Percentiles rank a stretch among this genome's conserved stretches.
phyloP scores from a whole-genome alignment of 169 alveolate species.

The Nephromyces sp. region DNA sequence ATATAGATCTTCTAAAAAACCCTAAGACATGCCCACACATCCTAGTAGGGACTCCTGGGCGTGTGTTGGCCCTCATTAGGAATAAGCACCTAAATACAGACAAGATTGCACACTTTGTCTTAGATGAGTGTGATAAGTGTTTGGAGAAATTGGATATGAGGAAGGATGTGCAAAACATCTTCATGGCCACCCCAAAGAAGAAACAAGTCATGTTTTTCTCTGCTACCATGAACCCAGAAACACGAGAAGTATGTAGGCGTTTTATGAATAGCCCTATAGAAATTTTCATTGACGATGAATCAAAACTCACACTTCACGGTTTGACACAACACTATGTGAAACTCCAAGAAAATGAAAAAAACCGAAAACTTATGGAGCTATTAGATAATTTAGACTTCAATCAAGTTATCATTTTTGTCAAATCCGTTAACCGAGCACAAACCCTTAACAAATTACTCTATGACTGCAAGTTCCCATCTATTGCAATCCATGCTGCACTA shows the following conservation, averaged over 20 bases:
- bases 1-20: slow-evolving; percentile 83
- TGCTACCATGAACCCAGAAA: slow-evolving; percentile 94
- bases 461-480: slow-evolving; percentile 98
- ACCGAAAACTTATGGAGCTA: slow-evolving; percentile 87
- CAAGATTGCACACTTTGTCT: slow-evolving; percentile 87
- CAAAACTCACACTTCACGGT: slow-evolving; percentile 96
- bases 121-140: slow-evolving; percentile 99
- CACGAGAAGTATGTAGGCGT: slow-evolving; percentile 89
- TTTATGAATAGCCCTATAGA: slow-evolving; percentile 96
- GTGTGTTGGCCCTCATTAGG: slow-evolving; percentile 86
- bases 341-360: slow-evolving; percentile 92
- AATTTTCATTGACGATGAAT: slow-evolving; percentile 95
- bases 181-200: slow-evolving; percentile 90
- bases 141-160: slow-evolving; percentile 94
- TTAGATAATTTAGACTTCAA: slow-evolving; percentile 94
- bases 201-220: slow-evolving; percentile 98
- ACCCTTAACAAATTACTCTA: slow-evolving; percentile 86
- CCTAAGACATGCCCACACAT: slow-evolving; percentile 86
- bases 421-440: slow-evolving; percentile 84
- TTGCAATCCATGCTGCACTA: slow-evolving; percentile 91
- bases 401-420: slow-evolving; percentile 94
- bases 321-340: slow-evolving; percentile 95
- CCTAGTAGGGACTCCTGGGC: slow-evolving; percentile 99
- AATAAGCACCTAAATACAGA: slow-evolving; percentile 82
- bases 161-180: slow-evolving; percentile 95